A percentile compares a stretch with the other conserved stretches of the same genome.
Conservation (phyloP, 148 eudicot species). For the Pharnaceum exiguum region DNA sequence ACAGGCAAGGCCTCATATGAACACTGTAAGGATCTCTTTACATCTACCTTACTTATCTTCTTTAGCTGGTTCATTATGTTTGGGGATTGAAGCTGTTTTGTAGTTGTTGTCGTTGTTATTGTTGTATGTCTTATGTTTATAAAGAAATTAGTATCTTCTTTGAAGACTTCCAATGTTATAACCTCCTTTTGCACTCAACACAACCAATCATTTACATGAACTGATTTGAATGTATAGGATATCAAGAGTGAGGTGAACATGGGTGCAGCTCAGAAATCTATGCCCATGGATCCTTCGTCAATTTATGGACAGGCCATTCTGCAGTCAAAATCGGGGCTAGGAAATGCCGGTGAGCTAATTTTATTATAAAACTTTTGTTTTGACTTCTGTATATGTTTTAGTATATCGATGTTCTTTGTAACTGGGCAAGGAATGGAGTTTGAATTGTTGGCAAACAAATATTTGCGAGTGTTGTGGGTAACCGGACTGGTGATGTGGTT, state of each 20-base stretch:
- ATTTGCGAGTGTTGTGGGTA: too few species aligned
- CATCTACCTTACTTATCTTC: not conserved
- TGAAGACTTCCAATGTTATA: not conserved
- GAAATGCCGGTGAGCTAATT: conserved; percentile 59
- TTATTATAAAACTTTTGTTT: not conserved
- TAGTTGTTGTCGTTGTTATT: too few species aligned
- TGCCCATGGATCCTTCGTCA: conserved; percentile 91
- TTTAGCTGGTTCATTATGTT: not conserved
- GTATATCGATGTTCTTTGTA: not conserved
- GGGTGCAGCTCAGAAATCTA: conserved; percentile 68
- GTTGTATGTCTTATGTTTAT: too few species aligned
- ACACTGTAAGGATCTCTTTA: conserved; percentile 43
- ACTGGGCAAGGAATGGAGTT: not conserved
- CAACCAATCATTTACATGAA: not conserved
- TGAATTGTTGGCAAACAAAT: not conserved
- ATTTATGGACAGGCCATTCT: conserved; percentile 92
- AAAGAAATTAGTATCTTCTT: not conserved
- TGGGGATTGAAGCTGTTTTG: too few species aligned
- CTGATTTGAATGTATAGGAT: conserved; percentile 42
- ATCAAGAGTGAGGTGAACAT: conserved; percentile 73
- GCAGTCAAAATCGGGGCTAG: conserved; percentile 88
- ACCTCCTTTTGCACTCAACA: not conserved
- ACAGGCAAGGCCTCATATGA: conserved; percentile 73
- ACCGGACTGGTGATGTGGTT: too few species aligned
- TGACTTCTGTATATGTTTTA: not conserved